Evolutionary conservation across 805 yeast species (phyloP).

Genomic region (Suhomyces xylopsoci): DNA sequence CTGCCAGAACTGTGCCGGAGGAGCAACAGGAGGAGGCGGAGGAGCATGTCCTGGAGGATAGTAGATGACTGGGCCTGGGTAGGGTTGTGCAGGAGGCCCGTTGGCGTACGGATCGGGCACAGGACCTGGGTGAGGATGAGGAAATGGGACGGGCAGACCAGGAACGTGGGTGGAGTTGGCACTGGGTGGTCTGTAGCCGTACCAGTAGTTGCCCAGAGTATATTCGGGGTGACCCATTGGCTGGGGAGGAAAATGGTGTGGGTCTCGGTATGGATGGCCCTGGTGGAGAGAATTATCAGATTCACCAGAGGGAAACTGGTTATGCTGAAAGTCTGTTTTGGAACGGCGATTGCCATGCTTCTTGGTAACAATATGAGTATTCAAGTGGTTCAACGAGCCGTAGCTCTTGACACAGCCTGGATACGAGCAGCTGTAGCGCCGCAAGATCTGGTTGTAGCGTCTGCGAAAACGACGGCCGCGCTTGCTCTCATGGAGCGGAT

Average conservation of each 20-base stretch:
- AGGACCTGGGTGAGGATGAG: constrained; percentile 1
- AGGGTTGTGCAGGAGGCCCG: constrained; percentile 3
- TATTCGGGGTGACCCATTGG: constrained; percentile 7
- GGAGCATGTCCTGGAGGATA: constrained; percentile 4
- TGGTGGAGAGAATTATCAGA: background rate
- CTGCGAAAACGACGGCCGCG: constrained; percentile 35
- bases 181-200: constrained; percentile 11
- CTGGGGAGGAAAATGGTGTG: background rate
- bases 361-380: constrained; percentile 44
- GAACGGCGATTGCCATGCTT: constrained; percentile 43
- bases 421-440: constrained; percentile 30
- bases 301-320: constrained; percentile 8
- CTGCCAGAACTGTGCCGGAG: background rate
- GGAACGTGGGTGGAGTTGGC: background rate
- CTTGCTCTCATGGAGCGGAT: constrained; percentile 18
- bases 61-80: constrained; percentile 1
- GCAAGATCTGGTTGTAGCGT: constrained; percentile 34
- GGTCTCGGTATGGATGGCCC: background rate
- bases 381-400: constrained; percentile 42
- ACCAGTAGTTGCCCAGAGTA: constrained; percentile 14
- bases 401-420: constrained; percentile 42
- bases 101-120: constrained; percentile 3
- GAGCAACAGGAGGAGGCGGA: constrained; percentile 1
- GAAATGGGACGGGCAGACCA: background rate
- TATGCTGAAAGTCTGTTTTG: constrained; percentile 37